A percentile compares a stretch with the other conserved stretches of the same genome.
phyloP scores from a whole-genome alignment of 2,329 filamentous ascomycete genomes.

The Penicillium sp. region DNA sequence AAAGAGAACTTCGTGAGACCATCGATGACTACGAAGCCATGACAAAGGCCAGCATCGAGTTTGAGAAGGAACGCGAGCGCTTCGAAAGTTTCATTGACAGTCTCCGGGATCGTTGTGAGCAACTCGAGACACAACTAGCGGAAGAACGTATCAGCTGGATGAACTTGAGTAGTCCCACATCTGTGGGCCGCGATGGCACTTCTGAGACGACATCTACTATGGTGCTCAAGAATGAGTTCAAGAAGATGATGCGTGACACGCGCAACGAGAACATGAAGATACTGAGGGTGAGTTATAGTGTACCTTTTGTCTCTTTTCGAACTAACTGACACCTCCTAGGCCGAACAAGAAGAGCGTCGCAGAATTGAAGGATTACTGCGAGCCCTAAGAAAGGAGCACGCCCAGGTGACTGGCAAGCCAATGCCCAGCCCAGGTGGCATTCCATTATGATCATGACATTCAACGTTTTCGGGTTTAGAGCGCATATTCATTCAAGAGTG shows the following conservation, averaged over 20 bases:
- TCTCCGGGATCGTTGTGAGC: slow-evolving; percentile 63
- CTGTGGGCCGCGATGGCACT: slow-evolving; percentile 38
- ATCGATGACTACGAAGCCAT: slow-evolving; percentile 69
- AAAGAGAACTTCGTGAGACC: slow-evolving; percentile 66
- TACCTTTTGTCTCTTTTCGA: background rate
- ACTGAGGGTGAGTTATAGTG: slow-evolving; percentile 58
- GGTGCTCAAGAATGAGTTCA: slow-evolving; percentile 72
- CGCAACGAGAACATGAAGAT: slow-evolving; percentile 64
- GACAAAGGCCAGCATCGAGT: slow-evolving; percentile 68
- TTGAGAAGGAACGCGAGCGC: slow-evolving; percentile 67
- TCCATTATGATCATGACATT: slow-evolving; percentile 37
- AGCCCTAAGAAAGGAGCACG: slow-evolving; percentile 45
- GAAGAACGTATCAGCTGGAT: slow-evolving; percentile 69
- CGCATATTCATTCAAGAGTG: slow-evolving; percentile 17
- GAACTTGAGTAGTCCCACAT: slow-evolving; percentile 58
- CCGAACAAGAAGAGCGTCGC: slow-evolving; percentile 69
- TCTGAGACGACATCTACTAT: slow-evolving; percentile 64
- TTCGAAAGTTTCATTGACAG: slow-evolving; percentile 65
- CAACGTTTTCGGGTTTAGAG: slow-evolving; percentile 14
- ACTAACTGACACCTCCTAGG: slow-evolving; percentile 47
- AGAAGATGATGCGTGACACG: slow-evolving; percentile 77
- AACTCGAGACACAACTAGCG: slow-evolving; percentile 61
- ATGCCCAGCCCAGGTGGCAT: slow-evolving; percentile 35
- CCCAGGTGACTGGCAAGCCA: slow-evolving; percentile 34
- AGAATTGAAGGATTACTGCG: slow-evolving; percentile 65